Percentiles rank a stretch among this genome's conserved stretches.
These are phyloP conservation scores for Fusarium miscanthi DNA, from an alignment of 2,329 filamentous ascomycete species.

Conservation along the genomic window DNA sequence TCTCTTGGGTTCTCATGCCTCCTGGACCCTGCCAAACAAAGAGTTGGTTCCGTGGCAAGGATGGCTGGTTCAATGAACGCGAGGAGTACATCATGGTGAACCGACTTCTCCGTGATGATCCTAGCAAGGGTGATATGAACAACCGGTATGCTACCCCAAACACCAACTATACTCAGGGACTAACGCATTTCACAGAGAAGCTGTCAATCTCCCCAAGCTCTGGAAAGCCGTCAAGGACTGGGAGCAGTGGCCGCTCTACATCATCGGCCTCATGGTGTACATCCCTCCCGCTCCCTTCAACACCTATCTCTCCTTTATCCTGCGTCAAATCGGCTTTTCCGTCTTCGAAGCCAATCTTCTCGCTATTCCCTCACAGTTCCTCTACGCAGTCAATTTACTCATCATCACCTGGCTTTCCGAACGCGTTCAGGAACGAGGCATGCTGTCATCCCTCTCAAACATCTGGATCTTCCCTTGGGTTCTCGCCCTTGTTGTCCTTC, in stretches of 20 bases:
- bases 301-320: slow-evolving; percentile 59
- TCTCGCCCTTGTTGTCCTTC: slow-evolving; percentile 56
- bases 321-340: slow-evolving; percentile 56
- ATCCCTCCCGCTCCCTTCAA: slow-evolving; percentile 56
- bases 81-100: slow-evolving; percentile 74
- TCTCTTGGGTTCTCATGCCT: slow-evolving; percentile 59
- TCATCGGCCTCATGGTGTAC: slow-evolving; percentile 62
- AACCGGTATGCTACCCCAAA: slow-evolving; percentile 54
- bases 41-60: slow-evolving; percentile 66
- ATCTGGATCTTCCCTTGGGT: slow-evolving; percentile 64
- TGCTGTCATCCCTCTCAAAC: slow-evolving; percentile 59
- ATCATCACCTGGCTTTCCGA: slow-evolving; percentile 59
- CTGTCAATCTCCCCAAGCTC: slow-evolving; percentile 50
- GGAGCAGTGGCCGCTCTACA: slow-evolving; percentile 64
- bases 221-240: slow-evolving; percentile 67
- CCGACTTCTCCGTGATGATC: slow-evolving; percentile 68
- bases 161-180: fast-evolving
- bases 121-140: slow-evolving; percentile 70
- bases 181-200: slow-evolving; percentile 52
- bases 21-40: slow-evolving; percentile 61
- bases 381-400: slow-evolving; percentile 60
- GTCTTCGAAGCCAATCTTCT: slow-evolving; percentile 60
- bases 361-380: slow-evolving; percentile 57
- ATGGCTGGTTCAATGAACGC: slow-evolving; percentile 70
- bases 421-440: slow-evolving; percentile 56